A percentile compares a stretch with the other conserved stretches of the same genome.
Evolutionary conservation across 768 basidiomycete species (phyloP).

Genomic region (Tephrocybe sp.): DNA sequence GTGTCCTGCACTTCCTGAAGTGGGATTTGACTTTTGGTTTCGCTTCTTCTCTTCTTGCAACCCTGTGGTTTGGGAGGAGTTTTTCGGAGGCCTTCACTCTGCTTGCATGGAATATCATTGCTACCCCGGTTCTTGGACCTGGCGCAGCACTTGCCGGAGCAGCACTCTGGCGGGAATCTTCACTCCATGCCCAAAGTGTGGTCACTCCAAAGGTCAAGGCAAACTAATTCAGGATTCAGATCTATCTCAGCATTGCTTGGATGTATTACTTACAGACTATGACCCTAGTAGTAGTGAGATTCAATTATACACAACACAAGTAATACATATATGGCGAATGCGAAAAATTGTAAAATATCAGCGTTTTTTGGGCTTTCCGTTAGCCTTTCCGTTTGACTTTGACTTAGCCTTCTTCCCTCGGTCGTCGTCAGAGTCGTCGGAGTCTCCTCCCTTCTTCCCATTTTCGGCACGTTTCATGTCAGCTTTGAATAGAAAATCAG

Average conservation of each 20-base stretch:
- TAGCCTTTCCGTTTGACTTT: constrained; percentile 36
- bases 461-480: constrained; percentile 49
- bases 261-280: not conserved
- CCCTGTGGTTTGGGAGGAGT: constrained; percentile 48
- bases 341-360: constrained; percentile 9
- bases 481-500: constrained; percentile 33
- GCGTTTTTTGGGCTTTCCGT: constrained; percentile 34
- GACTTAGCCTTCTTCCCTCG: constrained; percentile 46
- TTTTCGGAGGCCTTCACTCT: constrained; percentile 31
- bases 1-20: constrained; percentile 44
- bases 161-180: constrained; percentile 49
- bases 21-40: constrained; percentile 49
- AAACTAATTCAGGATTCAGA: not conserved
- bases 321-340: not conserved
- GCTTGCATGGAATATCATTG: constrained; percentile 42
- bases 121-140: constrained; percentile 44
- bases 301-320: no score
- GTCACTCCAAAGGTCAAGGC: constrained; percentile 1
- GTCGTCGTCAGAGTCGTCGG: constrained; percentile 54
- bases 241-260: not conserved
- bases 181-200: constrained; percentile 4
- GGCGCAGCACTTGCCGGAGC: constrained; percentile 51
- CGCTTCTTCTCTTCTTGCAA: constrained; percentile 39
- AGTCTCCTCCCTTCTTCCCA: constrained; percentile 40
- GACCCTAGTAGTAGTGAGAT: no score